Evolutionary conservation across 768 basidiomycete genomes (phyloP), one percentile per base, ranked within the genome.

Genomic region (Lentinula guzmanii): DNA sequence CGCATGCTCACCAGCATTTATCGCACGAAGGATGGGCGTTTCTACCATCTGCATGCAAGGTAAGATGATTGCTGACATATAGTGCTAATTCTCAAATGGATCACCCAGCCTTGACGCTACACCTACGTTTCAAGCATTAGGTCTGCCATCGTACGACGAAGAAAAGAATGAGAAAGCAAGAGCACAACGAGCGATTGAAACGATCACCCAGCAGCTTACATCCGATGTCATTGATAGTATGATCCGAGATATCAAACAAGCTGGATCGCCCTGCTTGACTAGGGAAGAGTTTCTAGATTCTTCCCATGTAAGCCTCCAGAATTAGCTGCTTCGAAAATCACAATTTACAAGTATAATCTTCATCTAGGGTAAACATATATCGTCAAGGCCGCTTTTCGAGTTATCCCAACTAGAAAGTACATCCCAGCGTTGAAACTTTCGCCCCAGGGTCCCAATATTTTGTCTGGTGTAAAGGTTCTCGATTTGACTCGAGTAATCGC

Each of bases 401-500:
- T 50, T 58, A 16, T 7, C 31, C 13, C 43, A 58, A 16, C 37
- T 58, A 4, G 58, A 58, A 50, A 48, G 45, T n/a, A 58, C 58
- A 9, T 58, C 58, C 58, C 58, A 10, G 4, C 45, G 6, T 15
- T 58, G 15, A 58, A 35, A 11, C 58, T 51, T 33, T 58, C 58
- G 34, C 33, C n/a, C 1, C 8, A 58, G 13, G 58, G 58, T 21
- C 58, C 58, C 1, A 58, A 58, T 39, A 58, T 58, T 18, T n/a
- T 60, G 48, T 60, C 48, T 42, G 59, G 59, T 35, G 39, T 60
- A 9, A 60, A 60, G 31, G 28, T 60, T 5, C 48, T 60, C 7
- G 59, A 60, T 51, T 28, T 60, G 13, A 52, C 59, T n/a, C 34
- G 59, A 28, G 51, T 60, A 8, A 60, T 60, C 31, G 59, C 59